phyloP scores from a whole-genome alignment of 2,329 filamentous ascomycete genomes.

The Penicillium sclerotigenum region DNA sequence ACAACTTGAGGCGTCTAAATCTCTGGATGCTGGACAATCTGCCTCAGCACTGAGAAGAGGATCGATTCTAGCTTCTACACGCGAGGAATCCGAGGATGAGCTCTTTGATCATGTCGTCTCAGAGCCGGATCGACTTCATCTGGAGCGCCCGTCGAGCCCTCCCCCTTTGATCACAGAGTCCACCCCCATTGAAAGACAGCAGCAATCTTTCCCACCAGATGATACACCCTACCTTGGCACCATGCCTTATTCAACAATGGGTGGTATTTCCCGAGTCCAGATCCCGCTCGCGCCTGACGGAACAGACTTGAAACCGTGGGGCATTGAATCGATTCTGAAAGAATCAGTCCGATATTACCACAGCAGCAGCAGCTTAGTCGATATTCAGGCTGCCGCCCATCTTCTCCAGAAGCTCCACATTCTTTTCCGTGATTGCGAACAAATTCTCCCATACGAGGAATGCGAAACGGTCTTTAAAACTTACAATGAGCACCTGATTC shows the following conservation, averaged over 20 bases:
- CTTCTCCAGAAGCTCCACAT: conserved; percentile 41
- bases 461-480: conserved; percentile 54
- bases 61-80: conserved; percentile 19
- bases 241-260: conserved; percentile 7
- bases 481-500: conserved; percentile 56
- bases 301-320: conserved; percentile 39
- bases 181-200: conserved; percentile 23
- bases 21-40: conserved; percentile 22
- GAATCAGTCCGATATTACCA: conserved; percentile 43
- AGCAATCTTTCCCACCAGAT: conserved; percentile 4
- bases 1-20: conserved; percentile 22
- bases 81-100: conserved; percentile 22
- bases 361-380: conserved; percentile 35
- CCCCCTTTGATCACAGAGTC: conserved; percentile 38
- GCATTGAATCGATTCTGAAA: conserved; percentile 37
- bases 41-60: conserved; percentile 9
- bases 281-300: conserved; percentile 35
- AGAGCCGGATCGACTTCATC: conserved; percentile 32
- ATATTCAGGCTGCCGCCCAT: conserved; percentile 43
- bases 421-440: conserved; percentile 38
- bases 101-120: conserved; percentile 26
- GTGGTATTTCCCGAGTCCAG: conserved; percentile 23
- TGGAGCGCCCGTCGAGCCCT: conserved; percentile 46
- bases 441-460: conserved; percentile 45
- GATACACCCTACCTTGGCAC: background rate